Evolutionary conservation across 2,329 filamentous ascomycete species (phyloP), one percentile per base, ranked within the genome.

Genomic region (Fusarium foetens): DNA sequence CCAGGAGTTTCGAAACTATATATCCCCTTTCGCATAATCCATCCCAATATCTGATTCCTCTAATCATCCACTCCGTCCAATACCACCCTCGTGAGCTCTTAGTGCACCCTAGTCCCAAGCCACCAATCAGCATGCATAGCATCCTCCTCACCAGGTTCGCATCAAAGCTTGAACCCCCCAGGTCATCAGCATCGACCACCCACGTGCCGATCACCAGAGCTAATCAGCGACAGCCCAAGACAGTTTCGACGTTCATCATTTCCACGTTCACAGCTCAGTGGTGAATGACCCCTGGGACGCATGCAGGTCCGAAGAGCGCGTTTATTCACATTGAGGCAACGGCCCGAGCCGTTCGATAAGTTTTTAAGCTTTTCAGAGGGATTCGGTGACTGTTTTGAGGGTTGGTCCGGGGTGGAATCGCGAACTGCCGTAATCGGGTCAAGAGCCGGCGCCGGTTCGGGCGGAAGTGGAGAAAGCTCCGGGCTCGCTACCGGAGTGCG

Each of bases 151-250:
- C 36, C 66, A 57, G 63, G 58, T 46, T 58, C 35, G 51, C 52
- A 73, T 71, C 58, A 75, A 76, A 31, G 55, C 53, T 63, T 68
- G 65, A 68, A 68, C 68, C 65, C 70, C 54, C 68, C 31, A 59
- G 52, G 68, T 62, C 68, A 73, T 45, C 33, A 66, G 62, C 68
- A 65, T 64, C 62, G 51, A 70, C 58, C 55, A 71, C 58, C 62
- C 75, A 76, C 75, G 75, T 76, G 74, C 63, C 45, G 39, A 58
- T 39, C 68, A 21, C 57, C 52, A 62, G 63, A 63, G 27, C 66
- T 63, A 58, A 62, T 71, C 58, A 58, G 29, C 55, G 58, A 60
- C 43, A 51, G 45, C 58, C 58, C 51, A 52, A 54, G 59, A 64
- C 55, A 54, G 39, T 10, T 16, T n/a, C n/a, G 19, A 43, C 25